Conservation (phyloP, 1,284 basidiomycete species). For the Trichosporon inkin region DNA sequence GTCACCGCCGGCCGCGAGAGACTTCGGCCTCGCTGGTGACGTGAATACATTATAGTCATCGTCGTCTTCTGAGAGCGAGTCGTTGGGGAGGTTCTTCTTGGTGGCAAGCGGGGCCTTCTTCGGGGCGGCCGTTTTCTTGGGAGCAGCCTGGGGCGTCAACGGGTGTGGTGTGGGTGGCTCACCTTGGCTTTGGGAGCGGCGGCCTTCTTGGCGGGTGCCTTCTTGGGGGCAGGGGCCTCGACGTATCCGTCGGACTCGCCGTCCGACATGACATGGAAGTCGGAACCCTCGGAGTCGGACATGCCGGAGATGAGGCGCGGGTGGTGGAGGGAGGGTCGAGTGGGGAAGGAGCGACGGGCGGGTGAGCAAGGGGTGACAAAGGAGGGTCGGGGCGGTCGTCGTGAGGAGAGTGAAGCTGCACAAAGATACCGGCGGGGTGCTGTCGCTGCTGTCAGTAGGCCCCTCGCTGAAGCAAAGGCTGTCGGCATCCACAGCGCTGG, state of each 20-base stretch:
- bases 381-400: neutral
- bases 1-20: constrained; percentile 26
- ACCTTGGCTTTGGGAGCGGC: constrained; percentile 37
- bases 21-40: constrained; percentile 35
- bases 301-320: constrained; percentile 25
- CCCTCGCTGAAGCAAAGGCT: neutral
- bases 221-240: constrained; percentile 26
- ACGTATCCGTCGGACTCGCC: constrained; percentile 45
- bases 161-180: neutral
- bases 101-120: constrained; percentile 51
- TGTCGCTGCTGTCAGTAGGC: constrained; percentile 9
- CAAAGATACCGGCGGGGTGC: neutral
- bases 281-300: constrained; percentile 47
- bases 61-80: constrained; percentile 58
- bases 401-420: neutral
- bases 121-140: constrained; percentile 52
- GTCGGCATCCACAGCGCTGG: neutral
- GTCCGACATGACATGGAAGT: constrained; percentile 32
- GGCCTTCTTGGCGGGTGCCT: constrained; percentile 31
- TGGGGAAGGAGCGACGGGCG: neutral
- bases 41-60: constrained; percentile 45
- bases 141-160: constrained; percentile 25
- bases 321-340: constrained; percentile 1
- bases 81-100: constrained; percentile 63
- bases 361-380: neutral